A percentile compares a stretch with the other conserved stretches of the same genome.
phyloP scores from a whole-genome alignment of 108 stramenopile genomes.

The Pseudonitzschia multistriata region DNA sequence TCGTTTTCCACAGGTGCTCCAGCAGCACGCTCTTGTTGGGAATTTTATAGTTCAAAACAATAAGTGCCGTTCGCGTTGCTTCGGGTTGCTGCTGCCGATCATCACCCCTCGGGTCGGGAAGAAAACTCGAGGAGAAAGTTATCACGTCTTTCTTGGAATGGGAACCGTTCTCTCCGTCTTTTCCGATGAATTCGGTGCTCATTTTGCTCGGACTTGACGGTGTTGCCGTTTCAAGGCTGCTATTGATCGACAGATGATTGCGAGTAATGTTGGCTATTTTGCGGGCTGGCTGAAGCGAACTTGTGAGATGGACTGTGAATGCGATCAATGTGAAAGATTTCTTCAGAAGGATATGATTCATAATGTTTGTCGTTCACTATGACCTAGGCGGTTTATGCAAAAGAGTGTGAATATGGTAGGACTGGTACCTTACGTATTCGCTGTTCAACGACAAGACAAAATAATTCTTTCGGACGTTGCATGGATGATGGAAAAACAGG shows the following conservation, averaged over 20 bases:
- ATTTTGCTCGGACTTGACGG: not conserved
- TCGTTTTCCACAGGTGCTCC: conserved; percentile 54
- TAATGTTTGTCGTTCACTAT: not conserved
- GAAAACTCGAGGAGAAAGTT: not conserved
- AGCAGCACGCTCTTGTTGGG: conserved; percentile 33
- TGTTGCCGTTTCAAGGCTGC: not conserved
- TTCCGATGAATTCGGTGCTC: not conserved
- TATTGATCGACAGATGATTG: not conserved
- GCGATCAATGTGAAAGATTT: not conserved
- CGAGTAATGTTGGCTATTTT: not conserved
- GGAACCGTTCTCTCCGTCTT: not conserved
- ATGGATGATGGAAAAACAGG: too few species aligned
- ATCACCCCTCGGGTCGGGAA: not conserved
- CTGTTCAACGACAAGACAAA: too few species aligned
- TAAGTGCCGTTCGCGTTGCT: conserved; percentile 13
- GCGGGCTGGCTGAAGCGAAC: not conserved
- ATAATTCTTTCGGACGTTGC: too few species aligned
- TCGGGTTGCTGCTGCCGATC: not conserved
- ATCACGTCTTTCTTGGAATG: not conserved
- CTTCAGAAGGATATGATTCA: not conserved
- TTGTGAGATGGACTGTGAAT: not conserved
- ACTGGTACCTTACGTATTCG: too few species aligned
- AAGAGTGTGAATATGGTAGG: too few species aligned
- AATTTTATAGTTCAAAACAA: conserved; percentile 68
- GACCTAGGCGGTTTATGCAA: too few species aligned